phyloP scores from a whole-genome alignment of 2,329 filamentous ascomycete genomes.

The Fusarium coicis region DNA sequence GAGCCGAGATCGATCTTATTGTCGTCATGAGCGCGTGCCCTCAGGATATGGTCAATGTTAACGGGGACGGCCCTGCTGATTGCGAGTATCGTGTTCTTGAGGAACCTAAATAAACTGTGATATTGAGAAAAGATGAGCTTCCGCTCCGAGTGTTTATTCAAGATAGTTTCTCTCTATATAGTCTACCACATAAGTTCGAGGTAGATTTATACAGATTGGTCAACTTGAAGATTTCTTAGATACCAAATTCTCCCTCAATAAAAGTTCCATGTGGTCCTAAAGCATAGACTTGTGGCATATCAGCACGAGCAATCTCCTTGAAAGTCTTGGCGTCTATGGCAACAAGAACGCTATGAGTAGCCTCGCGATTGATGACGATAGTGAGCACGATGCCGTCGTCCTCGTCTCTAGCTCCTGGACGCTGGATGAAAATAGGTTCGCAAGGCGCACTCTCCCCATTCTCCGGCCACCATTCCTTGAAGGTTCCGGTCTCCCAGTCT shows the following conservation, averaged over 20 bases:
- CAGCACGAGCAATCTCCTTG: neutral
- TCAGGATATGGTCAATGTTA: neutral
- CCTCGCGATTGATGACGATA: neutral
- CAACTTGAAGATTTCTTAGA: rapidly evolving
- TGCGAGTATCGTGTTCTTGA: neutral
- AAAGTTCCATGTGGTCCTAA: neutral
- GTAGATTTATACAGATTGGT: neutral
- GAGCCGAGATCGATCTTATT: neutral
- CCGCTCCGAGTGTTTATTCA: rapidly evolving
- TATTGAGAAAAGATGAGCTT: rapidly evolving
- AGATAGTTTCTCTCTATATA: neutral
- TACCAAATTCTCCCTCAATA: neutral
- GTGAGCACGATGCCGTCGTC: neutral
- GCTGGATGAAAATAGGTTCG: neutral
- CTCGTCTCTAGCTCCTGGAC: neutral
- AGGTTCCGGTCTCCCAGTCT: neutral
- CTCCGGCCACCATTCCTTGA: neutral
- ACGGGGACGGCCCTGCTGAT: neutral
- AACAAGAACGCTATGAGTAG: neutral
- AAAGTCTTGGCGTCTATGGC: neutral
- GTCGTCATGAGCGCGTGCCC: neutral
- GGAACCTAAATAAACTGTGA: neutral
- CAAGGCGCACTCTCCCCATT: neutral
- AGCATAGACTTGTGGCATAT: neutral
- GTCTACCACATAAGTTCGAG: too few relatives aligned